Conservation (phyloP, 768 basidiomycete species). For the Lactarius deliciosus region DNA sequence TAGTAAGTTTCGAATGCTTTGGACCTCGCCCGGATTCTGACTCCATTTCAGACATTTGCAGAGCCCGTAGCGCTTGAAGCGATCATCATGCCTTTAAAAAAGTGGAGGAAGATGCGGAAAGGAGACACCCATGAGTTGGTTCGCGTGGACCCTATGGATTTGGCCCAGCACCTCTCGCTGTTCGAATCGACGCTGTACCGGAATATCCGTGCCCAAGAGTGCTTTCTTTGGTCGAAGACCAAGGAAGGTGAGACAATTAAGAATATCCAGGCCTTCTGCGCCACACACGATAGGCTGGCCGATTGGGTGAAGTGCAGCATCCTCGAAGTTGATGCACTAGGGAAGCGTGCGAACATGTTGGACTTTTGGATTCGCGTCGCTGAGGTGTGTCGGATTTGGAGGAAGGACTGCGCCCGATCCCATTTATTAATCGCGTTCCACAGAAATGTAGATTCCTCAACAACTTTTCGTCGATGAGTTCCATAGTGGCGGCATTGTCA, state of each 20-base stretch:
- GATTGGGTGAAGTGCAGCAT: slow-evolving; percentile 69
- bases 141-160: slow-evolving; percentile 61
- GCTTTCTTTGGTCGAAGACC: slow-evolving; percentile 57
- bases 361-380: slow-evolving; percentile 80
- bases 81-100: slow-evolving; percentile 26
- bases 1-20: slow-evolving; percentile 43
- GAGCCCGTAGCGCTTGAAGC: slow-evolving; percentile 13
- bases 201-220: slow-evolving; percentile 71
- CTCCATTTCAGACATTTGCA: slow-evolving; percentile 25
- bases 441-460: slow-evolving; percentile 65
- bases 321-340: slow-evolving; percentile 49
- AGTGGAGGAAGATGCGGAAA: slow-evolving; percentile 47
- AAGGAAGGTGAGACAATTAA: slow-evolving; percentile 41
- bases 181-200: slow-evolving; percentile 68
- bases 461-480: slow-evolving; percentile 68
- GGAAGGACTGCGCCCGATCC: background rate
- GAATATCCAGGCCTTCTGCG: slow-evolving; percentile 54
- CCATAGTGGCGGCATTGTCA: slow-evolving; percentile 62
- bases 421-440: background rate
- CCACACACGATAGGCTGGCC: slow-evolving; percentile 60
- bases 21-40: background rate
- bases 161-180: slow-evolving; percentile 83
- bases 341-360: slow-evolving; percentile 55
- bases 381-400: slow-evolving; percentile 50
- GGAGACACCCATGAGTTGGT: slow-evolving; percentile 59